phyloP scores from a whole-genome alignment of 441 rosid genomes.

The Mallotus japonicus region DNA sequence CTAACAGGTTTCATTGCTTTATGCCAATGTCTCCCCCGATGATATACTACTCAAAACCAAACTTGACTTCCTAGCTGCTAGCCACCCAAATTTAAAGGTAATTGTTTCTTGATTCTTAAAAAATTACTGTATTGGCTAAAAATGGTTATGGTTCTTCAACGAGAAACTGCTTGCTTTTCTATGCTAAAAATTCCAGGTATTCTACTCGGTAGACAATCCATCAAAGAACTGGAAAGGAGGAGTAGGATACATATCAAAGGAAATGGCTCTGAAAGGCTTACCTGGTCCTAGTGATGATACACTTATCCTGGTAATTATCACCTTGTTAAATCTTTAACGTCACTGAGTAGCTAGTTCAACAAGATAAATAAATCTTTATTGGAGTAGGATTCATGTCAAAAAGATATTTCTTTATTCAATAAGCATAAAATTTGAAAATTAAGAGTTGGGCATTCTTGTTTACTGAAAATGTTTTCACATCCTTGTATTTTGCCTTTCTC shows the following conservation, averaged over 20 bases:
- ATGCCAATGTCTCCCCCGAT: conserved; percentile 93
- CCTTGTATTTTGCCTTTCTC: neutral
- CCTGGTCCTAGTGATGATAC: conserved; percentile 77
- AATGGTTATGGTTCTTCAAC: neutral
- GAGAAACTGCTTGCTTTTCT: conserved; percentile 3
- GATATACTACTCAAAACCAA: conserved; percentile 88
- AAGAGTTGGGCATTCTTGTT: neutral
- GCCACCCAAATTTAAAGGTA: conserved; percentile 90
- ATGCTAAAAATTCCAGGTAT: conserved; percentile 45
- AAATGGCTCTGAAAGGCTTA: conserved; percentile 76
- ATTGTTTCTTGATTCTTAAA: conserved; percentile 9
- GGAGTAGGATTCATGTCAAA: no score
- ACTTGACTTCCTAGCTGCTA: conserved; percentile 74
- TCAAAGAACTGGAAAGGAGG: conserved; percentile 95
- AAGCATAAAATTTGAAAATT: neutral
- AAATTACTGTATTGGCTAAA: neutral
- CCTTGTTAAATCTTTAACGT: conserved; percentile 10
- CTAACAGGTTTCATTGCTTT: conserved; percentile 72
- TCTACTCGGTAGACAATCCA: conserved; percentile 87
- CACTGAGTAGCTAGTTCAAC: neutral
- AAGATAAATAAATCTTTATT: neutral
- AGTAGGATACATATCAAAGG: conserved; percentile 74
- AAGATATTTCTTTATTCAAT: no score
- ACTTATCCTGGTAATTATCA: conserved; percentile 72
- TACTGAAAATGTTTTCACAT: neutral